Base-by-base conservation (phyloP, 768 basidiomycete species). In the Hygrocybe punicea region DNA sequence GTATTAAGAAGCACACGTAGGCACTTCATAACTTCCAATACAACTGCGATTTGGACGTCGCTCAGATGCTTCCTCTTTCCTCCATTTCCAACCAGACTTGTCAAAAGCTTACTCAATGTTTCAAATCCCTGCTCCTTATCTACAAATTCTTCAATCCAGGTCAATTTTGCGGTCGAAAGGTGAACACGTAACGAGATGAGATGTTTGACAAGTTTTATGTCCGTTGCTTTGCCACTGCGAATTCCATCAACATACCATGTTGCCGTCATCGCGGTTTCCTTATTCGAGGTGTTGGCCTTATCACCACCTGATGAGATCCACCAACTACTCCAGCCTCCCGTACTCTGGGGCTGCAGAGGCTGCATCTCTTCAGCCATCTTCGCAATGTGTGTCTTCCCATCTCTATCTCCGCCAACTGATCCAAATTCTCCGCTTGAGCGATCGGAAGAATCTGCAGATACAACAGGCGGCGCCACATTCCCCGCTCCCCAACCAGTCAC, bases 1-100 rank as follows among this genome's bases (percentile, higher is more conserved):
- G 88, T 95, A 64, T 97, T 97, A 60, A 94, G 74, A 16, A 98
- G 71, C 0, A 88, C 87, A 39, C 93, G 77, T 21, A 97, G 71
- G 67, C 91, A 93, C 65, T 86, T 90, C 60, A 92, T 78, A 21
- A 86, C 69, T 66, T 96, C 93, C 29, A 87, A 64, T 24, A 94
- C 73, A 1, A 87, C 83, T 2, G 79, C 81, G 11, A 79, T 81
- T 66, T 92, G 89, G 24, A 81, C 71, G 48, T 95, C 91, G 3
- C 73, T 80, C 51, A 84, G 66, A n/a, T 62, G 69, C 59, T 78
- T 82, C 64, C 78, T 77, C 71, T 84, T 85, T n/a, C 84, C 84
- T 10, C 79, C 81, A 65, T 84, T 91, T 13, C 81, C 82, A 2
- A 91, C 85, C 25, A 93, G 71, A 23, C 73, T 66, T 24, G 81